Percentiles rank a stretch among this genome's conserved stretches.
phyloP scores from a whole-genome alignment of 116 monocot genomes.

The Zostera marina region DNA sequence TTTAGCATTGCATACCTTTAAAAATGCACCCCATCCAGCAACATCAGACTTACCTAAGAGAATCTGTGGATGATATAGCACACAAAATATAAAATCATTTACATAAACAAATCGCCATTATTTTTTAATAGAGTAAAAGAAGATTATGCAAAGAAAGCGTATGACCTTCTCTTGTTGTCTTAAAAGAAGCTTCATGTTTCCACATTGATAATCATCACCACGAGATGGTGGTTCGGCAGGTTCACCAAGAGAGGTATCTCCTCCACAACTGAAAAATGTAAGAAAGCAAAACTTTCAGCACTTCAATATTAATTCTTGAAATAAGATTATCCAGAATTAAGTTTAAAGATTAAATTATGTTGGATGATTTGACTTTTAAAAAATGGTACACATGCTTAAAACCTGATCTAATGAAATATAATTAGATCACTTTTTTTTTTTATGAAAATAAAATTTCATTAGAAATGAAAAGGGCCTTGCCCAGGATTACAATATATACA shows the following conservation, averaged over 20 bases:
- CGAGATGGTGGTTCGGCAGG: conserved; percentile 60
- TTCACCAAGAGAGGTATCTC: conserved; percentile 75
- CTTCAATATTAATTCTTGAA: too few species aligned
- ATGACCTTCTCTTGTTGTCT: conserved; percentile 80
- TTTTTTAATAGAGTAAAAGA: background rate
- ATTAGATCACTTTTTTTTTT: too few species aligned
- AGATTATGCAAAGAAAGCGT: background rate
- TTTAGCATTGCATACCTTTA: conserved; percentile 32
- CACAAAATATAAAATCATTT: too few species aligned
- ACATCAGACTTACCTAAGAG: conserved; percentile 82
- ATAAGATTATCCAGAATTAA: background rate
- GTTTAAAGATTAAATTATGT: too few species aligned
- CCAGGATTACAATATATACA: too few species aligned
- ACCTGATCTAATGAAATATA: too few species aligned
- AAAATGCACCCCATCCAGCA: conserved; percentile 99
- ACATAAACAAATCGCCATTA: too few species aligned
- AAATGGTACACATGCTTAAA: too few species aligned
- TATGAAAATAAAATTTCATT: too few species aligned
- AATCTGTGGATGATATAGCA: conserved; percentile 31
- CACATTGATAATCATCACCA: conserved; percentile 92
- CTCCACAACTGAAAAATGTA: conserved; percentile 67
- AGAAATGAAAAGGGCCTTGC: too few species aligned
- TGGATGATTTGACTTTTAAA: too few species aligned
- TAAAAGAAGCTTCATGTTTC: conserved; percentile 97
- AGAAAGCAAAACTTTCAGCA: background rate